A percentile compares a stretch with the other conserved stretches of the same genome.
Evolutionary conservation across 345 rosid genomes (phyloP).

Genomic region (Salix udensis): DNA sequence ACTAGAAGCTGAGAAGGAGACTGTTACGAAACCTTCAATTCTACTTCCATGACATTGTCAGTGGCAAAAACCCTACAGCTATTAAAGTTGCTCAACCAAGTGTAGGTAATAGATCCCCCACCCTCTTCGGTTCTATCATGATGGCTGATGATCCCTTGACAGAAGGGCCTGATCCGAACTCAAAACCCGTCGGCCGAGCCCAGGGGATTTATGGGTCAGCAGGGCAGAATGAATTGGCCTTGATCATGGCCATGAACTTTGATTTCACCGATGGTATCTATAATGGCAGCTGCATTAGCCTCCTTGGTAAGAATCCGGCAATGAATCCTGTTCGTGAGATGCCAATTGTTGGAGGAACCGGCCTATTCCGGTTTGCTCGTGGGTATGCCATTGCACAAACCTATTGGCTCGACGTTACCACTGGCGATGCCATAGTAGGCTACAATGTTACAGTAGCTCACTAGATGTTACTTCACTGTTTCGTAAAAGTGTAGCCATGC

Average conservation of each 20-base stretch:
- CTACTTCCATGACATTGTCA: slow-evolving; percentile 63
- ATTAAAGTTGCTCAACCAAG: slow-evolving; percentile 44
- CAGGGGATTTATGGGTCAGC: slow-evolving; percentile 25
- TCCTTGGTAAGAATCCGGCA: slow-evolving; percentile 22
- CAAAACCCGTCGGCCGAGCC: slow-evolving; percentile 23
- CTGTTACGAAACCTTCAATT: slow-evolving; percentile 54
- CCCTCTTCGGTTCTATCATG: slow-evolving; percentile 22
- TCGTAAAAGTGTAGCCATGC: not conserved
- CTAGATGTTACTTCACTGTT: slow-evolving; percentile 8
- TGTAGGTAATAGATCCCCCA: slow-evolving; percentile 39
- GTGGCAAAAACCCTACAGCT: slow-evolving; percentile 53
- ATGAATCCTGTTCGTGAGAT: slow-evolving; percentile 18
- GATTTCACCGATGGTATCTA: slow-evolving; percentile 16
- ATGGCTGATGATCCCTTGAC: slow-evolving; percentile 28
- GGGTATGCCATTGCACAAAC: slow-evolving; percentile 47
- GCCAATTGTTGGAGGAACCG: slow-evolving; percentile 28
- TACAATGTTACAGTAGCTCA: slow-evolving; percentile 62
- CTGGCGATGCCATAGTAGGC: slow-evolving; percentile 53
- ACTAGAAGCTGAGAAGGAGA: slow-evolving; percentile 27
- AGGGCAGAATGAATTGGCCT: slow-evolving; percentile 5
- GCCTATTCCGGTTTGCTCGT: slow-evolving; percentile 21
- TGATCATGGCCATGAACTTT: slow-evolving; percentile 24
- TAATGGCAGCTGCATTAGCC: slow-evolving; percentile 16
- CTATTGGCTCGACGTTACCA: slow-evolving; percentile 30
- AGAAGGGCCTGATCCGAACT: slow-evolving; percentile 14